Evolutionary conservation across 2,329 filamentous ascomycete species (phyloP), one percentile per base, ranked within the genome.

Genomic region (Penicillium janthinellum): DNA sequence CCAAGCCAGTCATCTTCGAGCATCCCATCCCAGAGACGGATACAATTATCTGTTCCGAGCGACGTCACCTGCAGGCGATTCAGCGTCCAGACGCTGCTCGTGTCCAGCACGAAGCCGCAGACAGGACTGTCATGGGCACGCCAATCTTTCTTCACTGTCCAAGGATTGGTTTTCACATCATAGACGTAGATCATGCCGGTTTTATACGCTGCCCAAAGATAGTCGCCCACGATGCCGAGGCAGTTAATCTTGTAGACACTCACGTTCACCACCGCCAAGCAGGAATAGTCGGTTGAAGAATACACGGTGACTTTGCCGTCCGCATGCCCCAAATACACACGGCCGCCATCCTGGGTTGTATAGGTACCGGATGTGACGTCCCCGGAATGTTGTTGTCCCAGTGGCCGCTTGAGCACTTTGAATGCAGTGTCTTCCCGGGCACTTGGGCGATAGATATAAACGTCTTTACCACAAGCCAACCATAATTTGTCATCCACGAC

Each of bases 291-390:
- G 25, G 82, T 84, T 25, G 86, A 86, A 2, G 91, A 94, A 76
- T 96, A 98, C n/a, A 98, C 88, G 60, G 91, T 95, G 57, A 99
- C 87, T 74, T 97, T 97, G 50, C 95, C 95, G 74, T 99, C 95
- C 12, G 86, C 87, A 73, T 99, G 95, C 1, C 95, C 95, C 66
- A 99, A 89, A 74, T 92, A 96, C 1, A 96, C 88, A 63, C 89
- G 88, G 57, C 90, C 90, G 0, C 89, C 88, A 48, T 93, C 86
- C 25, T 88, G 88, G 53, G 86, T 88, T 35, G 96, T 82, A 55
- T 88, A 83, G 2, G 93, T 86, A 5, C 92, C 94, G 0, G 91
- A 91, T 1, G 91, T 96, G 14, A 99, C 87, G 62, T 98, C 94
- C 14, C 93, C 93, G 10, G 90, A 88, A 57, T 88, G 88, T 15